Evolutionary conservation across 495 filamentous ascomycete species (phyloP).

Genomic region (Podospora comata): DNA sequence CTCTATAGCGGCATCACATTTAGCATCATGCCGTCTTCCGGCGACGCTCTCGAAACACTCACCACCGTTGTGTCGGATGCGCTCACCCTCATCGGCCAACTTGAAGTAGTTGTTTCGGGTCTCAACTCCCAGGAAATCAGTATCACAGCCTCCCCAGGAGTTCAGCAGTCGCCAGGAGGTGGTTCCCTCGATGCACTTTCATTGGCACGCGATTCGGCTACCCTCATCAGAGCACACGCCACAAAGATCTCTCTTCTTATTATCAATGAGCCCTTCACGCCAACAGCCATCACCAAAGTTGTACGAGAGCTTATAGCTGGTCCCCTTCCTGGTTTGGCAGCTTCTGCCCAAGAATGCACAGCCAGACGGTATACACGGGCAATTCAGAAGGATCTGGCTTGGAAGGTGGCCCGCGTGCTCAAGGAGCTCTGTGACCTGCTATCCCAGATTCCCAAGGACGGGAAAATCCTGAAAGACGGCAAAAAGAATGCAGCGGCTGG

Average conservation of each 20-base stretch:
- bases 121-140: conserved; percentile 23
- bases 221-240: conserved; percentile 70
- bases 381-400: conserved; percentile 55
- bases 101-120: conserved; percentile 36
- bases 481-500: conserved; percentile 42
- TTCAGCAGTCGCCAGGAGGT: background rate
- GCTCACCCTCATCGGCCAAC: conserved; percentile 34
- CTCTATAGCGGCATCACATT: background rate
- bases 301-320: conserved; percentile 62
- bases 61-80: conserved; percentile 25
- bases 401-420: conserved; percentile 44
- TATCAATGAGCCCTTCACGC: conserved; percentile 79
- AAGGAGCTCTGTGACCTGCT: conserved; percentile 46
- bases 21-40: conserved; percentile 23
- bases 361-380: conserved; percentile 55
- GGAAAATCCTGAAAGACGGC: conserved; percentile 40
- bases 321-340: conserved; percentile 67
- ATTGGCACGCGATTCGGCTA: conserved; percentile 62
- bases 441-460: conserved; percentile 44
- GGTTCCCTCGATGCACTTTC: conserved; percentile 43
- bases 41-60: conserved; percentile 24
- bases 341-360: conserved; percentile 61
- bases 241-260: conserved; percentile 84
- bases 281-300: conserved; percentile 64
- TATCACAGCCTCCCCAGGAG: background rate